Conservation (phyloP, 768 basidiomycete species). For the Tricholomella constricta region DNA sequence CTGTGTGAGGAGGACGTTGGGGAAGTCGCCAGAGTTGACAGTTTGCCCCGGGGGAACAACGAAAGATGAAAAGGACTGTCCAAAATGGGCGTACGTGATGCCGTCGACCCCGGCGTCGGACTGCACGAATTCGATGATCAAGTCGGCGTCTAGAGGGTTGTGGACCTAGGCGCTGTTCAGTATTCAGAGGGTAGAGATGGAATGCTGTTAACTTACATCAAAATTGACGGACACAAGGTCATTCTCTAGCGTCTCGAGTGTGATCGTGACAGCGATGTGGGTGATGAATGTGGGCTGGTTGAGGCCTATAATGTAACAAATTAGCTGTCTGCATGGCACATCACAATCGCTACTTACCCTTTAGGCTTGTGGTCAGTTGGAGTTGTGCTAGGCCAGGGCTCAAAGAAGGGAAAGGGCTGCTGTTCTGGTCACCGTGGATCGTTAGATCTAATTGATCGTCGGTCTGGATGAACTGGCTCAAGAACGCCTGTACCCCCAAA, state of each 20-base stretch:
- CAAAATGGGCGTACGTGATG: constrained; percentile 58
- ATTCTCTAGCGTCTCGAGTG: constrained; percentile 46
- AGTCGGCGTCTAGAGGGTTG: constrained; percentile 60
- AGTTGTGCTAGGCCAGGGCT: constrained; percentile 56
- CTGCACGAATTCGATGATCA: constrained; percentile 60
- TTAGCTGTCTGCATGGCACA: neutral
- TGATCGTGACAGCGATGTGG: constrained; percentile 55
- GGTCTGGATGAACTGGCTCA: constrained; percentile 60
- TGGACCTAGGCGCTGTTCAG: constrained; percentile 33
- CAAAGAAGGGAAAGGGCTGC: constrained; percentile 66
- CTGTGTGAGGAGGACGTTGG: constrained; percentile 58
- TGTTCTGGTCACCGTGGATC: constrained; percentile 59
- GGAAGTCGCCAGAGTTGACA: constrained; percentile 60
- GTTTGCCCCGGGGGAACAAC: constrained; percentile 58
- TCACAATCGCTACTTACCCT: constrained; percentile 34
- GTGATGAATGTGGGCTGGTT: constrained; percentile 60
- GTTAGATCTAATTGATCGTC: constrained; percentile 47
- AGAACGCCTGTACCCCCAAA: constrained; percentile 45
- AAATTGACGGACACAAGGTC: constrained; percentile 59
- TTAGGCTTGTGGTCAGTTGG: constrained; percentile 48
- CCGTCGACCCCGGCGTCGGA: constrained; percentile 55
- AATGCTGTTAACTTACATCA: constrained; percentile 42
- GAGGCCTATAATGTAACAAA: constrained; percentile 34
- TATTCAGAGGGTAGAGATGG: neutral
- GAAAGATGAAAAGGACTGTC: constrained; percentile 54